Evolutionary conservation across 768 basidiomycete species (phyloP), one percentile per base, ranked within the genome.

Genomic region (Tylopilus intermedius): DNA sequence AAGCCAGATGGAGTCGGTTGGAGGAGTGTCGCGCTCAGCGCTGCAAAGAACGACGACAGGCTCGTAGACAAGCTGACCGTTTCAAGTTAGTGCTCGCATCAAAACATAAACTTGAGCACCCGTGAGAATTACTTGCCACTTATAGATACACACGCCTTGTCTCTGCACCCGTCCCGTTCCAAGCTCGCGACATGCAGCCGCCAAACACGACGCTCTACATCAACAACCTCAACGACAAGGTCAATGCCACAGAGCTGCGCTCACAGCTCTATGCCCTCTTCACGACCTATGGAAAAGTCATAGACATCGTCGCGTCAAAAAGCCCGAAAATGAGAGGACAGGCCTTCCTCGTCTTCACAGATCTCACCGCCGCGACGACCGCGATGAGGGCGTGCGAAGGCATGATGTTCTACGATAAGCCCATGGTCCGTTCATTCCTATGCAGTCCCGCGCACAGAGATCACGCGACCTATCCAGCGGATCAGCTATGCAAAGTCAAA

Each of bases 291-390:
- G 95, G 95, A 67, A 88, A 85, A 67, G 76, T 98, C 53, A 82
- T 98, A 75, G 95, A 97, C 68, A 83, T 98, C 54, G 81, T 97
- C 53, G 94, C 94, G 22, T 83, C 87, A 24, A 94, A 95, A 71
- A 81, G 77, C 66, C 73, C 81, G 53, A 88, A 85, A 70, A 91
- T 90, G 85, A 81, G 86, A 58, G 94, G 94, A 21, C 94, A 96
- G 71, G 95, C 95, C 1, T 98, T 96, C 72, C 84, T 97, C 64
- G 93, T 95, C 62, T 98, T 96, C 72, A 80, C 82, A 47, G 95
- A 98, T 73, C 83, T 95, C 46, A 82, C 90, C 9, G 83, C 85
- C 49, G 91, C 93, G 53, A 97, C 95, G 5, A 82, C 91, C 49
- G 95, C 95, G 33, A 80, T 97, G 83, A 80, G 95, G 45, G 91